These are phyloP conservation scores for Heterobasidion irregulare DNA, from an alignment of 1,284 basidiomycete species.

Conservation along the genomic window DNA sequence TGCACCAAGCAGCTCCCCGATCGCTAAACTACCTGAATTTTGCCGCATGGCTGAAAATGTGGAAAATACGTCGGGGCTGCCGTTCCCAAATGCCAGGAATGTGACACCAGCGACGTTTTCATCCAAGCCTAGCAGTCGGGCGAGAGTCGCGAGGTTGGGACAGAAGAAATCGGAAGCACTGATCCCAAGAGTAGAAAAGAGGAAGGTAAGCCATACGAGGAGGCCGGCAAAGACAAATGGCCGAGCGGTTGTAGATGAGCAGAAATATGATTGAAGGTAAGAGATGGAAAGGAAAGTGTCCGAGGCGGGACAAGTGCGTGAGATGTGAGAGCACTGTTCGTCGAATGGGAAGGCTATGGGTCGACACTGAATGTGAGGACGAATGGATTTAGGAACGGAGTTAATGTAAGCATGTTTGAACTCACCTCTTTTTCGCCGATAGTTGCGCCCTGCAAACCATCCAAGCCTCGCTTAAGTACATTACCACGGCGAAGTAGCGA, in stretches of 20 bases:
- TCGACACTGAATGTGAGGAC: conserved; percentile 37
- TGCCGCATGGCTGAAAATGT: conserved; percentile 91
- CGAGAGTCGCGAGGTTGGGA: conserved; percentile 85
- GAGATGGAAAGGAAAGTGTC: conserved; percentile 61
- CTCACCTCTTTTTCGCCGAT: not conserved
- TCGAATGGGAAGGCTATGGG: conserved; percentile 44
- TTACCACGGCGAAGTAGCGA: conserved; percentile 6
- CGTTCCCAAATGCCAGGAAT: conserved; percentile 90
- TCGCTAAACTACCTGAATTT: conserved; percentile 81
- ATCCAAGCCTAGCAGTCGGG: conserved; percentile 73
- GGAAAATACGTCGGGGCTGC: conserved; percentile 88
- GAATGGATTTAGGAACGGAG: not conserved
- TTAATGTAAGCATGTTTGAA: not conserved
- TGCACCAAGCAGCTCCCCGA: conserved; percentile 93
- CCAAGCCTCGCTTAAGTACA: conserved; percentile 15
- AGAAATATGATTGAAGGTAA: conserved; percentile 67
- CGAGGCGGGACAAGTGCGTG: conserved; percentile 40
- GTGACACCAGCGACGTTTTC: conserved; percentile 92
- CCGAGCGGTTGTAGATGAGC: conserved; percentile 40
- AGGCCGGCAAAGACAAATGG: conserved; percentile 56
- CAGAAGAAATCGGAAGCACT: conserved; percentile 94
- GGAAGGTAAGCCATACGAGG: conserved; percentile 71
- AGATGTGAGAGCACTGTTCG: conserved; percentile 61
- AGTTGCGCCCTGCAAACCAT: not conserved
- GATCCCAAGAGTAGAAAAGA: conserved; percentile 87